phyloP scores from a whole-genome alignment of 1,284 basidiomycete genomes.

The Porogramme epimiltina region DNA sequence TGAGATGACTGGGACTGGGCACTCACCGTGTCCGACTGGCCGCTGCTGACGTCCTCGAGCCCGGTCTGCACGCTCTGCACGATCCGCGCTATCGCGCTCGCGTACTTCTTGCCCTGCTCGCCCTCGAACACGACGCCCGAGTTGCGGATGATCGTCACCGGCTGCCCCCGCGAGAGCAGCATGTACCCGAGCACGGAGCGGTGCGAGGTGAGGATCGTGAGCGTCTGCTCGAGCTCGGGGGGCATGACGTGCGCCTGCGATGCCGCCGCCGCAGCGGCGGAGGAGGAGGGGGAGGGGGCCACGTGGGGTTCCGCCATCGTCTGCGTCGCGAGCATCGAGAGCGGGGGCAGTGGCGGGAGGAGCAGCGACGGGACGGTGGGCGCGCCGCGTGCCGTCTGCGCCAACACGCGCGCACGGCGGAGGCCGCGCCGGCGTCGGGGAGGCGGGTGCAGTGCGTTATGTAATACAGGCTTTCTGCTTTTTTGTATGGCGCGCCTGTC shows the following conservation, averaged over 20 bases:
- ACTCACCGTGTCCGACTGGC: constrained; percentile 54
- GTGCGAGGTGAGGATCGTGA: constrained; percentile 76
- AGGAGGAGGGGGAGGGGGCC: no score
- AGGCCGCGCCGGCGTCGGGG: no score
- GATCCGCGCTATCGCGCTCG: constrained; percentile 74
- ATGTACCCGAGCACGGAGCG: constrained; percentile 88
- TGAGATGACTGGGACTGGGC: not conserved
- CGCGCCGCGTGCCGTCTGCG: no score
- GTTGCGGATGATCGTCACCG: constrained; percentile 75
- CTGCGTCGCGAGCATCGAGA: constrained; percentile 21
- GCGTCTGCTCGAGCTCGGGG: constrained; percentile 77
- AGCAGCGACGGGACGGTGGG: not conserved
- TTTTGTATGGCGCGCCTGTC: no score
- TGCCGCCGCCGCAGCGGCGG: constrained; percentile 8
- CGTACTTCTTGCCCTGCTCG: constrained; percentile 81
- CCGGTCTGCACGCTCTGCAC: constrained; percentile 77
- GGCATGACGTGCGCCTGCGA: constrained; percentile 42
- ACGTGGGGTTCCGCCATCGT: constrained; percentile 18
- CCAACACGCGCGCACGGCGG: no score
- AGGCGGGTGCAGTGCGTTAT: no score
- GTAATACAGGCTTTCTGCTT: not conserved
- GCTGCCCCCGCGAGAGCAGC: constrained; percentile 70
- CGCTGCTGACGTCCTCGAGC: constrained; percentile 69
- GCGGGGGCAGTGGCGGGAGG: constrained; percentile 4
- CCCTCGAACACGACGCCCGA: constrained; percentile 88